These are phyloP conservation scores for Proliferodiscus dingleyae DNA, from an alignment of 2,329 filamentous ascomycete species.

Conservation along the genomic window DNA sequence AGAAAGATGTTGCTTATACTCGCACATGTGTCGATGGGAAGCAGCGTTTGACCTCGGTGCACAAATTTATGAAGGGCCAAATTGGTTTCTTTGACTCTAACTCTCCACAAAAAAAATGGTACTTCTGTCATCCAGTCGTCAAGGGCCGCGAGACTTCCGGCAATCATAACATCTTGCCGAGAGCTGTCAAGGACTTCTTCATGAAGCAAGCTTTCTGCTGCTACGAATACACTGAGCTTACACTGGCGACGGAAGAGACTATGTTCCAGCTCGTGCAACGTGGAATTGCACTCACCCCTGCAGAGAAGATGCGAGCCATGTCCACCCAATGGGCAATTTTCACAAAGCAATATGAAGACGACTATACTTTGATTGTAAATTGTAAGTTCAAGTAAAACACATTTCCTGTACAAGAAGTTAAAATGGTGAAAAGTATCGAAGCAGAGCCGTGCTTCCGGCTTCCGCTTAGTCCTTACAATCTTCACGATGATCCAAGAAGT, in stretches of 20 bases:
- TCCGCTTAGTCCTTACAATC: conserved; percentile 32
- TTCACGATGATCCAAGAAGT: conserved; percentile 33
- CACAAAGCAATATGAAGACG: conserved; percentile 37
- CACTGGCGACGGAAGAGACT: conserved; percentile 40
- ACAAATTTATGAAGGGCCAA: conserved; percentile 39
- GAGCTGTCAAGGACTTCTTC: conserved; percentile 35
- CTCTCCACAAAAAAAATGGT: conserved; percentile 37
- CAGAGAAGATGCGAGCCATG: conserved; percentile 42
- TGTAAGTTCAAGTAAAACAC: conserved; percentile 22
- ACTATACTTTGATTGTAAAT: conserved; percentile 36
- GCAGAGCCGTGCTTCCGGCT: conserved; percentile 32
- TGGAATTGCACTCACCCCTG: conserved; percentile 39
- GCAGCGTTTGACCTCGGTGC: conserved; percentile 42
- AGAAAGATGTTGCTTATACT: conserved; percentile 17
- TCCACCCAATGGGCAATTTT: conserved; percentile 42
- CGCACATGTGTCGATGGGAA: conserved; percentile 44
- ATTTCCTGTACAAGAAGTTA: not conserved
- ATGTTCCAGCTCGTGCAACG: conserved; percentile 44
- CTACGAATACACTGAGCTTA: conserved; percentile 39
- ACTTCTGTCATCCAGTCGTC: conserved; percentile 26
- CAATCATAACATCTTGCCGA: conserved; percentile 33
- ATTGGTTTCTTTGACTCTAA: conserved; percentile 39
- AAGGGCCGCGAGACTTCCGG: conserved; percentile 19
- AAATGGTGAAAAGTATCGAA: conserved; percentile 28
- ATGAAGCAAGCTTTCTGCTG: conserved; percentile 37